Evolutionary conservation across 108 stramenopile genomes (phyloP).

Genomic region (Cyclostephanos tholiformis): DNA sequence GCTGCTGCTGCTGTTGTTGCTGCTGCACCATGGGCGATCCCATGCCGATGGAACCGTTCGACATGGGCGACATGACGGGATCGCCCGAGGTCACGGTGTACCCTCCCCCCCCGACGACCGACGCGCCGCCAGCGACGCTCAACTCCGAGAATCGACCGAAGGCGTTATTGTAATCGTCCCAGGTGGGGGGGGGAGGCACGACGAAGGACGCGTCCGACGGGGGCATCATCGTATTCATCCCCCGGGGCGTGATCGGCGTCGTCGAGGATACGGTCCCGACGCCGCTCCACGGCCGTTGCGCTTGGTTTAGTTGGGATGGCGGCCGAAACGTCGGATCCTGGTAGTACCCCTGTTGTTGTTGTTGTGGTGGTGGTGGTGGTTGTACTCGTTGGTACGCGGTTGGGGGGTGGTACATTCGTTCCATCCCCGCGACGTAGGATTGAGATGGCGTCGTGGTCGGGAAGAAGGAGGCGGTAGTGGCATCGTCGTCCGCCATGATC

Average conservation of each 20-base stretch:
- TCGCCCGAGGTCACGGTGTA: background rate
- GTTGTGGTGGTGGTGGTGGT: too few species aligned
- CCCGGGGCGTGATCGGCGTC: slow-evolving; percentile 9
- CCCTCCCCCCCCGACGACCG: slow-evolving; percentile 14
- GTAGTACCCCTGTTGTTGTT: background rate
- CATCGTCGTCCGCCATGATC: slow-evolving; percentile 43
- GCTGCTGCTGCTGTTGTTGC: slow-evolving; percentile 8
- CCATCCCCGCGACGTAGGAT: background rate
- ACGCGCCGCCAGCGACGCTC: too few species aligned
- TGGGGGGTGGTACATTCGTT: slow-evolving; percentile 8
- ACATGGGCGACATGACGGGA: slow-evolving; percentile 7
- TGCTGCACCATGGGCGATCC: slow-evolving; percentile 17
- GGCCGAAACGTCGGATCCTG: slow-evolving; percentile 32
- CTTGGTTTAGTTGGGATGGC: background rate
- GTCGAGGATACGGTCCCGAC: background rate
- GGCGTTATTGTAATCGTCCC: slow-evolving; percentile 47
- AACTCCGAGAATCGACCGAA: too few species aligned
- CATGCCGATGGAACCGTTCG: slow-evolving; percentile 17
- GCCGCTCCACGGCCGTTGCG: slow-evolving; percentile 1
- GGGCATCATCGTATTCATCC: background rate
- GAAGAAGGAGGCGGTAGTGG: slow-evolving; percentile 39
- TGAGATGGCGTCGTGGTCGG: background rate
- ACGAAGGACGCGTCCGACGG: slow-evolving; percentile 35
- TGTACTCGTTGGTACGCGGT: too few species aligned
- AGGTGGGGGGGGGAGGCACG: slow-evolving; percentile 41